Base-by-base conservation (phyloP, 257 asterid genomes). In the Solanum sejunctum region DNA sequence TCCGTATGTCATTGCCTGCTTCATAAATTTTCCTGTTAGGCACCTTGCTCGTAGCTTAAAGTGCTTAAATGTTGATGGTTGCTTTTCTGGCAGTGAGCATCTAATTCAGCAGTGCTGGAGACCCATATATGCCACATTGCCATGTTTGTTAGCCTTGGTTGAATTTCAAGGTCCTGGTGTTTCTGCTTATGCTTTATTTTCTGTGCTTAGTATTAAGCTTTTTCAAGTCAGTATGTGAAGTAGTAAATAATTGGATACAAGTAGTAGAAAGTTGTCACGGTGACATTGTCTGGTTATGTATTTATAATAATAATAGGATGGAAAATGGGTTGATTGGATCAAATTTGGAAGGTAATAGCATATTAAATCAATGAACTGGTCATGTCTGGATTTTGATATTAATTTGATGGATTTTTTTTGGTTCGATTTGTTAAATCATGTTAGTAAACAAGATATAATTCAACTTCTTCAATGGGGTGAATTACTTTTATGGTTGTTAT, bases 71-170 rank as follows among this genome's bases (percentile, higher is more conserved):
- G 98, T 92, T n/a, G 91, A 90, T 1, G 97, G 95, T 32, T 89
- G 52, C 72, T 84, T 90, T 84, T 89, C 92, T 61, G 71, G 49
- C 91, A 80, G 73, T 57, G 89, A 43, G 94, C 91, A 32, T 32
- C 36, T 84, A 91, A 93, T 79, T 95, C 99, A 2, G 90, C 67
- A 10, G 88, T 82, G 4, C 87, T 79, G 47, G 92, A 89, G 82
- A 95, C 60, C 92, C 90, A 69, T 55, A 55, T 55, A 55, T 91
- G 92, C 99, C 99, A 93, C 41, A 36, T 36, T 64, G 97, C 95
- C 70, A 4, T 95, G 97, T 77, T 97, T 96, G 63, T 91, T 98
- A 3, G 97, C 94, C 88, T 92, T 94, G 90, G 6, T 91, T 51
- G 93, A 87, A 95, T 83, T 86, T 95, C 97, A 18, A 43, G 56